Evolutionary conservation across 2,329 filamentous ascomycete genomes (phyloP).

Genomic region (Fusarium domesticum): DNA sequence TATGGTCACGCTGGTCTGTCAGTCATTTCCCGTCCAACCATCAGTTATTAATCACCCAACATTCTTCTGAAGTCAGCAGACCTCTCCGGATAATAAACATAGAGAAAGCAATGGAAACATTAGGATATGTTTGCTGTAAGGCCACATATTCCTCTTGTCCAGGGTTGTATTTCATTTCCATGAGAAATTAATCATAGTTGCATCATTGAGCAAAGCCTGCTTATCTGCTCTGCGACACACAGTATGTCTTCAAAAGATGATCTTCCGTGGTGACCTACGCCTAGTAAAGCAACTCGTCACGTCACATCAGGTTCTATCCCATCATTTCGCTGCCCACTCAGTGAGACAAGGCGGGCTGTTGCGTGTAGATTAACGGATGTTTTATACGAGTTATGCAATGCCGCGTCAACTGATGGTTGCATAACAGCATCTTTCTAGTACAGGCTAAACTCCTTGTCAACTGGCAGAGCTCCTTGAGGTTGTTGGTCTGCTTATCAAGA

Average conservation of each 20-base stretch:
- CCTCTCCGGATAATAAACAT: no score
- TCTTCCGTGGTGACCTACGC: no score
- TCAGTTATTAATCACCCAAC: slow-evolving; percentile 4
- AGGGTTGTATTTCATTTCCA: no score
- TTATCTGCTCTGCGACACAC: not conserved
- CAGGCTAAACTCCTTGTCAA: no score
- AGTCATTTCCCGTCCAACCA: slow-evolving; percentile 28
- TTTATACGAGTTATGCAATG: not conserved
- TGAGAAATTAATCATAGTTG: no score
- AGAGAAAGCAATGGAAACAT: no score
- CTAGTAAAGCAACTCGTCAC: slow-evolving; percentile 23
- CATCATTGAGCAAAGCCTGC: not conserved
- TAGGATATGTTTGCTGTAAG: no score
- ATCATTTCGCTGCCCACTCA: slow-evolving; percentile 13
- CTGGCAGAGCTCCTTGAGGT: no score
- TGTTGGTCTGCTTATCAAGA: no score
- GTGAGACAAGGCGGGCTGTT: slow-evolving; percentile 7
- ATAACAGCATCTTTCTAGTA: no score
- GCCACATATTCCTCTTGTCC: no score
- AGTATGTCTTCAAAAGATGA: not conserved
- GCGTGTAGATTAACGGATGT: slow-evolving; percentile 2
- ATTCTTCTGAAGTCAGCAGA: slow-evolving; percentile 10
- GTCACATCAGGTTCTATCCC: slow-evolving; percentile 18
- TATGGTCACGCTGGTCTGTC: slow-evolving; percentile 28
- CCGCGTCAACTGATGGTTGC: no score